phyloP scores from a whole-genome alignment of 371 early-diverging fungal species.

The Phascolomyces articulosus region DNA sequence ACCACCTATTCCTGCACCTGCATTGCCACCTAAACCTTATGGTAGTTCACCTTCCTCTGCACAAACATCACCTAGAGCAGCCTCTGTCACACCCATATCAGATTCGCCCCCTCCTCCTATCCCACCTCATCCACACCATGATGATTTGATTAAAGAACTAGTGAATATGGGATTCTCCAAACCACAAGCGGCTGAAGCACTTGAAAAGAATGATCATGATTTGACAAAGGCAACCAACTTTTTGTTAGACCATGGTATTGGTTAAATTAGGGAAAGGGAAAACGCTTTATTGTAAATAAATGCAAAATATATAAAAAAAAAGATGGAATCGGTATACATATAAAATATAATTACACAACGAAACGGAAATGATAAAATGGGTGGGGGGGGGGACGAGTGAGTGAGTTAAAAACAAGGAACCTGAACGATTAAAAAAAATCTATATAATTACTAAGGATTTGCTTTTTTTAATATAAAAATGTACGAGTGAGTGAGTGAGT shows the following conservation, averaged over 20 bases:
- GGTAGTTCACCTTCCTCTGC: conserved; percentile 13
- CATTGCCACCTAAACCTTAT: conserved; percentile 21
- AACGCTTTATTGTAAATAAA: background rate
- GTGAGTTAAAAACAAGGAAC: background rate
- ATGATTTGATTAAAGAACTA: conserved; percentile 50
- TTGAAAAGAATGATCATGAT: conserved; percentile 81
- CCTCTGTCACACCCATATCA: conserved; percentile 27
- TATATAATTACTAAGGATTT: background rate
- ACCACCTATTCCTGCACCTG: conserved; percentile 19
- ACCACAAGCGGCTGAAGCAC: conserved; percentile 76
- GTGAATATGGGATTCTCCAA: conserved; percentile 81
- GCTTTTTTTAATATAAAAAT: background rate
- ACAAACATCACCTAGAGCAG: conserved; percentile 15
- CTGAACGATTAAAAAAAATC: background rate
- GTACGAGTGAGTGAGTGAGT: background rate
- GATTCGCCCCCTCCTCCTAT: conserved; percentile 40
- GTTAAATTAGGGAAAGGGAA: conserved; percentile 6
- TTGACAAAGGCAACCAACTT: conserved; percentile 80
- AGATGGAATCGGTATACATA: background rate
- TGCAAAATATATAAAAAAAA: conserved; percentile 2
- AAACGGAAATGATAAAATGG: too few relatives aligned
- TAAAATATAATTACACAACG: conserved; percentile 5
- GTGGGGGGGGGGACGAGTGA: too few relatives aligned
- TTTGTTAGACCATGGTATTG: conserved; percentile 63
- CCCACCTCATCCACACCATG: conserved; percentile 13